Conservation (phyloP, 1,284 basidiomycete genomes). For the Puccinia novopanici region DNA sequence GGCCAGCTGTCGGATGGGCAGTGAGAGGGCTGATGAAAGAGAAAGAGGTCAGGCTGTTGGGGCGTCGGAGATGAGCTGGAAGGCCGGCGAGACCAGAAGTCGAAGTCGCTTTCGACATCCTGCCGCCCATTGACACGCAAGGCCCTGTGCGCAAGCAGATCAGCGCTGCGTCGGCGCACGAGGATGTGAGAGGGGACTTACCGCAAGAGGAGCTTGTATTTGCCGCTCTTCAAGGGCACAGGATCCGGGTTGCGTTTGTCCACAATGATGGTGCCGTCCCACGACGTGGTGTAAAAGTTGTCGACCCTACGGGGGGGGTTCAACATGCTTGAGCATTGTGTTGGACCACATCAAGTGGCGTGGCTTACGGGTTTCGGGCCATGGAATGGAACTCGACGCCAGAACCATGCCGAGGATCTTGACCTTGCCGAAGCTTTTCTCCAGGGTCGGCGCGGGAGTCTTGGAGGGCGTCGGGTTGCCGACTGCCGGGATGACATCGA, state of each 20-base stretch:
- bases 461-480: slow-evolving; percentile 10
- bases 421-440: not conserved
- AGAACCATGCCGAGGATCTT: not conserved
- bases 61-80: not conserved
- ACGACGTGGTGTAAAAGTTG: not conserved
- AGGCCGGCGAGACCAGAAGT: slow-evolving; percentile 17
- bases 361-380: slow-evolving; percentile 17
- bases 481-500: slow-evolving; percentile 14
- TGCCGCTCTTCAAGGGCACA: slow-evolving; percentile 6
- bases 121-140: slow-evolving; percentile 15
- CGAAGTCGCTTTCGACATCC: not conserved
- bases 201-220: slow-evolving; percentile 15
- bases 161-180: not conserved
- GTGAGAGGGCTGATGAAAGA: too few relatives aligned
- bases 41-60: too few relatives aligned
- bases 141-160: not conserved
- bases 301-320: not conserved
- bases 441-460: not conserved
- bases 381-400: not conserved
- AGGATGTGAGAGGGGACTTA: not conserved
- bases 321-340: not conserved
- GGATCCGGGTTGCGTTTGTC: not conserved
- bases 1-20: too few relatives aligned
- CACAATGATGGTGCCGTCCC: slow-evolving; percentile 3
- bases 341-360: not conserved